Evolutionary conservation across 768 basidiomycete genomes (phyloP).

Genomic region (Leucocoprinus sp.): DNA sequence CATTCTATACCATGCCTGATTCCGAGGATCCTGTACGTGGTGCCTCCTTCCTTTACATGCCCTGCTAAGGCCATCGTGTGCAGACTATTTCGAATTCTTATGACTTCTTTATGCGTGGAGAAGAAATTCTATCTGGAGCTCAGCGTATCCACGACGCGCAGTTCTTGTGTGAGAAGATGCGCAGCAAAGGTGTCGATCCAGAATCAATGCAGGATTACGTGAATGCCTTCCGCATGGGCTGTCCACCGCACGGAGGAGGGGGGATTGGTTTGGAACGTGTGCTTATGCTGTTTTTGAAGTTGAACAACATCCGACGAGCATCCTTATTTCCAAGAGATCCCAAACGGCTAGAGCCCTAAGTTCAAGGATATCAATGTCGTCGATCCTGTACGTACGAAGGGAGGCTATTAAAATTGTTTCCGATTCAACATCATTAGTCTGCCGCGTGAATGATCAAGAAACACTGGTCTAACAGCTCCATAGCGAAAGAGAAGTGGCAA

Average conservation of each 20-base stretch:
- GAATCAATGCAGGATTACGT: constrained; percentile 87
- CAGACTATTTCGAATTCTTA: constrained; percentile 95
- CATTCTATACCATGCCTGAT: constrained; percentile 99
- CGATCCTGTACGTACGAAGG: constrained; percentile 13
- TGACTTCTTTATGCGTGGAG: constrained; percentile 99
- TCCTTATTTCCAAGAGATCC: constrained; percentile 97
- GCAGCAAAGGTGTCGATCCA: constrained; percentile 80
- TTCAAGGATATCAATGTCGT: constrained; percentile 2
- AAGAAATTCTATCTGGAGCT: constrained; percentile 97
- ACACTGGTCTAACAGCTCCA: constrained; percentile 15
- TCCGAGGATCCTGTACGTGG: constrained; percentile 71
- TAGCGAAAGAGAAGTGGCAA: constrained; percentile 25
- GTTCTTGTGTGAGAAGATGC: constrained; percentile 81
- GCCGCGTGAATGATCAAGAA: constrained; percentile 19
- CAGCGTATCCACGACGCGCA: constrained; percentile 93
- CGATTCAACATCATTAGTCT: constrained; percentile 15
- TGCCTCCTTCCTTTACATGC: neutral
- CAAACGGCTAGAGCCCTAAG: constrained; percentile 80
- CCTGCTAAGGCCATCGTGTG: constrained; percentile 4
- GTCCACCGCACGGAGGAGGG: constrained; percentile 93
- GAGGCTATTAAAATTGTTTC: constrained; percentile 11
- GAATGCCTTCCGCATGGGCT: constrained; percentile 92
- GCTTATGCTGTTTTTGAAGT: constrained; percentile 94
- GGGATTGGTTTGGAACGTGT: constrained; percentile 95
- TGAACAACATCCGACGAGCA: constrained; percentile 90